Evolutionary conservation across 139 green algal species (phyloP).

Genomic region (Coelastrella sp.): DNA sequence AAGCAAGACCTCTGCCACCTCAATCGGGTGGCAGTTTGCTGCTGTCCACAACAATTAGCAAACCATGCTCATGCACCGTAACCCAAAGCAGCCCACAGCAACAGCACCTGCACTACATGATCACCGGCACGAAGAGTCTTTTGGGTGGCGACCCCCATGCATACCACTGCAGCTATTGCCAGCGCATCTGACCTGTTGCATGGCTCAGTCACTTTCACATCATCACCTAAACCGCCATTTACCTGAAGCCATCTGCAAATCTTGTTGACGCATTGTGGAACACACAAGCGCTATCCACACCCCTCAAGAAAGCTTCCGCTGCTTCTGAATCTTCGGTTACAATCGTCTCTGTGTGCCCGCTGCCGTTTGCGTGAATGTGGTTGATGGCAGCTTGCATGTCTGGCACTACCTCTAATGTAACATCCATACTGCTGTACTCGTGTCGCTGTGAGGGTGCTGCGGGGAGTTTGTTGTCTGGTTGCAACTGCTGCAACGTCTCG

Average conservation of each 20-base stretch:
- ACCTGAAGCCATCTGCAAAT: constrained; percentile 97
- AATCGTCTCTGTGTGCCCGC: constrained; percentile 90
- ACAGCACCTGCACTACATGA: no score
- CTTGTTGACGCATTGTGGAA: constrained; percentile 96
- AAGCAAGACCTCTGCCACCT: no score
- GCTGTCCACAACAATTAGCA: no score
- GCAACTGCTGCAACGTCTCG: constrained; percentile 43
- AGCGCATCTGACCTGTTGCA: no score
- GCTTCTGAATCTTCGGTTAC: constrained; percentile 78
- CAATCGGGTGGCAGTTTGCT: no score
- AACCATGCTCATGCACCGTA: no score
- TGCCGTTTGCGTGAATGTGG: constrained; percentile 93
- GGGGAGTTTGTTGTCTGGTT: constrained; percentile 52
- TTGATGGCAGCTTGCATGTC: constrained; percentile 88
- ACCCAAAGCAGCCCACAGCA: no score
- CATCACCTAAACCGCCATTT: no score
- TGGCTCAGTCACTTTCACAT: no score
- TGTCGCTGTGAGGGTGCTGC: constrained; percentile 72
- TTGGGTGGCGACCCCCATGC: no score
- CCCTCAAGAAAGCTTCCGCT: constrained; percentile 89
- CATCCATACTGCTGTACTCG: constrained; percentile 91
- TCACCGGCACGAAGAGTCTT: no score
- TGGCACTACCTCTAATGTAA: constrained; percentile 92
- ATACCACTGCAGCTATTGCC: no score
- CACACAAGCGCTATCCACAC: constrained; percentile 95